These are phyloP conservation scores for Cercospora canescens DNA, from an alignment of 2,329 filamentous ascomycete species.

Conservation along the genomic window DNA sequence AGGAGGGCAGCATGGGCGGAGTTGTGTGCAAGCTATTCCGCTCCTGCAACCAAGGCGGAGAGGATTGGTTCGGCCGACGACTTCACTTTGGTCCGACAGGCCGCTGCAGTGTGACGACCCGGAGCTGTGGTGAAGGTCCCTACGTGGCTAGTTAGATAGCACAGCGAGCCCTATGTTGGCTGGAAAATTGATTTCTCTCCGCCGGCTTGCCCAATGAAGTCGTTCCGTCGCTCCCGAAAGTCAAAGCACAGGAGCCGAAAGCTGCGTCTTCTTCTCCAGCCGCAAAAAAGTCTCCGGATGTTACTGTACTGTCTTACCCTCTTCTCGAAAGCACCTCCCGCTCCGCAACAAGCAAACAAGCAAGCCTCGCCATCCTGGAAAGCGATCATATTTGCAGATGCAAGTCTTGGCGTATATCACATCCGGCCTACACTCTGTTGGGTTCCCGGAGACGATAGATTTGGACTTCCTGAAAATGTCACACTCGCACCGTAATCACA, in stretches of 20 bases:
- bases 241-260: neutral
- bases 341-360: no score
- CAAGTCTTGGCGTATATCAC: no score
- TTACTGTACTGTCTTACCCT: no score
- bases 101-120: neutral
- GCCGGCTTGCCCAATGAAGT: neutral
- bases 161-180: neutral
- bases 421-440: no score
- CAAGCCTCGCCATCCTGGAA: no score
- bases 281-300: neutral
- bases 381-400: no score
- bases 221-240: neutral
- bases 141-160: neutral
- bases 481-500: no score
- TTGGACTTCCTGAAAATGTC: no score
- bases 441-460: no score
- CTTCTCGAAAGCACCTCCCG: no score
- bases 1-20: neutral
- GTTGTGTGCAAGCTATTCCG: neutral
- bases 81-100: neutral
- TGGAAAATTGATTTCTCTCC: neutral
- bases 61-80: neutral
- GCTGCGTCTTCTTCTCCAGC: neutral
- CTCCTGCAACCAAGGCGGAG: neutral
- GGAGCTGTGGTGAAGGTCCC: no score